Conservation (phyloP, 192 early-diverging fungal genomes). For the Podila verticillata region DNA sequence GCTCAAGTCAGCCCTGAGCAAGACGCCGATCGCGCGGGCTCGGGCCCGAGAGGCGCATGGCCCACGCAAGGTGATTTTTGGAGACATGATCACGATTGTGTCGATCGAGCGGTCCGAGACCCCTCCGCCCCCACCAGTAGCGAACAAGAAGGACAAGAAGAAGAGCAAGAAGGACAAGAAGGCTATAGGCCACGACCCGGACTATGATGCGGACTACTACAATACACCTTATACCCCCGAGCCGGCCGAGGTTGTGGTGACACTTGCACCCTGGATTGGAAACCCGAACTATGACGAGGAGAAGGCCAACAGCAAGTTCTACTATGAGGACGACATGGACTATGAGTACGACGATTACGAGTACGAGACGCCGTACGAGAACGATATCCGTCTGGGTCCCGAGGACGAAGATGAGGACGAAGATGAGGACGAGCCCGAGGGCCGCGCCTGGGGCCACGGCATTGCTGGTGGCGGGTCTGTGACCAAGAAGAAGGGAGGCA, state of each 20-base stretch:
- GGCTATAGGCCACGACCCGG: constrained; percentile 20
- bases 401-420: constrained; percentile 34
- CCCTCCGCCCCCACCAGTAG: constrained; percentile 15
- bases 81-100: constrained; percentile 40
- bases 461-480: constrained; percentile 37
- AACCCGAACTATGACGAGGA: constrained; percentile 48
- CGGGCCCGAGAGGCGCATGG: constrained; percentile 10
- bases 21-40: constrained; percentile 25
- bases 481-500: constrained; percentile 36
- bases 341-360: constrained; percentile 29
- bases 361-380: constrained; percentile 23
- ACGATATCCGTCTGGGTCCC: constrained; percentile 42
- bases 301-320: constrained; percentile 43
- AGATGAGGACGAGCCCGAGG: constrained; percentile 14
- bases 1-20: constrained; percentile 27
- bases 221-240: constrained; percentile 33
- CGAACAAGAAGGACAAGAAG: constrained; percentile 24
- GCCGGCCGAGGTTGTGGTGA: constrained; percentile 30
- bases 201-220: constrained; percentile 31
- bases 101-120: constrained; percentile 18
- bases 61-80: constrained; percentile 33
- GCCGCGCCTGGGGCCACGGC: constrained; percentile 36
- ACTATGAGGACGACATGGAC: constrained; percentile 35
- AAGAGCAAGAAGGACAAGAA: constrained; percentile 25
- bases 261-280: constrained; percentile 43